Base-by-base conservation (phyloP, 345 rosid genomes). In the Arabidopsis thaliana region DNA sequence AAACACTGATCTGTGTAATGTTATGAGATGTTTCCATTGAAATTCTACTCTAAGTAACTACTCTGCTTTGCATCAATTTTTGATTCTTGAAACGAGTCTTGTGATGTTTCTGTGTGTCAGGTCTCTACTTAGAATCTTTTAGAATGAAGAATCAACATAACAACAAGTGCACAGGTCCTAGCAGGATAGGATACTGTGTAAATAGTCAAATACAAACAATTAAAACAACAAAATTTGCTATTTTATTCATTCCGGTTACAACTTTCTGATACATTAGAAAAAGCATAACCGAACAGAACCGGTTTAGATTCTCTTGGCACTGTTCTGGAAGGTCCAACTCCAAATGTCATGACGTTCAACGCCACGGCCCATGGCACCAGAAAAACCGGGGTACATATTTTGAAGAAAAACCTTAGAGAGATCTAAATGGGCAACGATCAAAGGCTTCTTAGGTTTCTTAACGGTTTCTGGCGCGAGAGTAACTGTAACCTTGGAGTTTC, bases 261-360 rank as follows among this genome's bases (percentile, higher is more conserved):
- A 56, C 13, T 58, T 6, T 58, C n/a, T 58, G 44, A 58, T 20
- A 16, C 63, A 34, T 34, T 46, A 8, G 44, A 16, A 34, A 58
- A 57, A 33, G 4, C 28, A n/a, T 6, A 68, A 25, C 7, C 12
- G 20, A 40, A 53, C 37, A 55, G 7, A 32, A 69, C n/a, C 20
- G 20, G 34, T 32, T 32, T 4, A 20, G 1, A 34, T 48, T 7
- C n/a, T 24, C 13, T 48, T 14, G 30, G 75, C 59, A 10, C 59
- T 71, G 75, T 59, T 59, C 50, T 36, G 59, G 48, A 71, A 59
- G 45, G 11, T 71, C 75, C 75, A 46, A 22, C 75, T 71, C 49
- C 75, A 46, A 23, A 45, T 58, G 14, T 59, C 48, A n/a, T 45
- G 73, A 20, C 22, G 48, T 20, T 70, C 58, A 59, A 24, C 40